Conservation (phyloP, 148 eudicot species). For the Camellia lanceoleosa region DNA sequence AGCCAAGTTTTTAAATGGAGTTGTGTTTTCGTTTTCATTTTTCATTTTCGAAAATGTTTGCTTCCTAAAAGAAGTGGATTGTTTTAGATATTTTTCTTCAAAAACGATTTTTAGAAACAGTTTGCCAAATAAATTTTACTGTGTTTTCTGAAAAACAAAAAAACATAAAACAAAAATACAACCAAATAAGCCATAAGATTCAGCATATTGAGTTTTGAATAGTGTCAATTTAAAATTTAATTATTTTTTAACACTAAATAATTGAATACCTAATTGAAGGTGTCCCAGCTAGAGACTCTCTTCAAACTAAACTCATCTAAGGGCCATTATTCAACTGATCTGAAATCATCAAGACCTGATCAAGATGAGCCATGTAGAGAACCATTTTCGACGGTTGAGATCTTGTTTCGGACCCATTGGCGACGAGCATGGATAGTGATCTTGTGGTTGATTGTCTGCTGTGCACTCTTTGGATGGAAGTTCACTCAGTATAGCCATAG, state of each 20-base stretch:
- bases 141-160: no score
- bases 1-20: no score
- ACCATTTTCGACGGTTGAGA: conserved; percentile 16
- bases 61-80: no score
- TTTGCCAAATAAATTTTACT: no score
- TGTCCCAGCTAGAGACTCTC: conserved; percentile 28
- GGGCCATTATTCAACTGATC: conserved; percentile 12
- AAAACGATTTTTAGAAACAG: no score
- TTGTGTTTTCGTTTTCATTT: no score
- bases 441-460: conserved; percentile 30
- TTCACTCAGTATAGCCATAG: conserved; percentile 33
- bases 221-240: no score
- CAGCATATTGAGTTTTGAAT: not conserved
- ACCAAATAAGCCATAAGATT: not conserved
- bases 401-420: conserved; percentile 31
- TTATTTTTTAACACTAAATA: no score
- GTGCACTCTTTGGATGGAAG: conserved; percentile 32
- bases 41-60: no score
- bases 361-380: not conserved
- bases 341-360: not conserved
- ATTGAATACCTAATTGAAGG: conserved; percentile 9
- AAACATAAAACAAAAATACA: not conserved
- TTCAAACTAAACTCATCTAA: conserved; percentile 22
- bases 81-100: no score
- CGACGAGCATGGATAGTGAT: conserved; percentile 31